Evolutionary conservation across 2,329 filamentous ascomycete species (phyloP).

Genomic region (Rhexocercosporidium sp.): DNA sequence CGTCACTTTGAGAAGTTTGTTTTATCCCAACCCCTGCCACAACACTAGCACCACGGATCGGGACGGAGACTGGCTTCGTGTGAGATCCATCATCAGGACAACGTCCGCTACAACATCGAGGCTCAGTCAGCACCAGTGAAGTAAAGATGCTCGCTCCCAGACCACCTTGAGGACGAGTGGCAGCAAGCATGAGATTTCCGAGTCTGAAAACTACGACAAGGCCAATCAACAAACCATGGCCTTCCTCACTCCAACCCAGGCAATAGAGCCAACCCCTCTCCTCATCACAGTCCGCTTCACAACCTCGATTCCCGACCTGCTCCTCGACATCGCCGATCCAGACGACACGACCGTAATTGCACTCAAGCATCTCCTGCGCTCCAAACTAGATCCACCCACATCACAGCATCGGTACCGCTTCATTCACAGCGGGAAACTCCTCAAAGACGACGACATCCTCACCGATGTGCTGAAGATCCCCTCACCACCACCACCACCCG

Average conservation of each 20-base stretch:
- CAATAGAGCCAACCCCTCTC: slow-evolving; percentile 51
- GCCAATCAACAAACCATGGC: slow-evolving; percentile 9
- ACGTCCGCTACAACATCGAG: neutral
- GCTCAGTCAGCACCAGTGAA: neutral
- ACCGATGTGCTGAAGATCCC: slow-evolving; percentile 69
- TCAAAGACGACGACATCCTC: slow-evolving; percentile 75
- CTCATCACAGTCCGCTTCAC: slow-evolving; percentile 91
- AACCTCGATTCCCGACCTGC: slow-evolving; percentile 80
- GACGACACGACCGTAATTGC: slow-evolving; percentile 73
- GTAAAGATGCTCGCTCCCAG: neutral
- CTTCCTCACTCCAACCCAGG: slow-evolving; percentile 9
- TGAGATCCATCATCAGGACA: neutral
- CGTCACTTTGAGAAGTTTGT: neutral
- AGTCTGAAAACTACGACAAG: neutral
- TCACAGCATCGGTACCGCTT: slow-evolving; percentile 78
- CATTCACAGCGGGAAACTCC: slow-evolving; percentile 87
- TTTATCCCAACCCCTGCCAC: neutral
- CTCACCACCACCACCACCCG: slow-evolving; percentile 52
- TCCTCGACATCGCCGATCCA: slow-evolving; percentile 75
- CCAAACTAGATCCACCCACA: slow-evolving; percentile 65
- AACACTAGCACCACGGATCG: slow-evolving; percentile 1
- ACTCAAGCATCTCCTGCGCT: slow-evolving; percentile 82
- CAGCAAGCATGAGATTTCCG: slow-evolving; percentile 5
- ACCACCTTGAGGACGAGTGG: slow-evolving; percentile 11
- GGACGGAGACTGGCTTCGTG: neutral